These are phyloP conservation scores for Fusarium redolens DNA, from an alignment of 2,329 filamentous ascomycete species.

Conservation along the genomic window DNA sequence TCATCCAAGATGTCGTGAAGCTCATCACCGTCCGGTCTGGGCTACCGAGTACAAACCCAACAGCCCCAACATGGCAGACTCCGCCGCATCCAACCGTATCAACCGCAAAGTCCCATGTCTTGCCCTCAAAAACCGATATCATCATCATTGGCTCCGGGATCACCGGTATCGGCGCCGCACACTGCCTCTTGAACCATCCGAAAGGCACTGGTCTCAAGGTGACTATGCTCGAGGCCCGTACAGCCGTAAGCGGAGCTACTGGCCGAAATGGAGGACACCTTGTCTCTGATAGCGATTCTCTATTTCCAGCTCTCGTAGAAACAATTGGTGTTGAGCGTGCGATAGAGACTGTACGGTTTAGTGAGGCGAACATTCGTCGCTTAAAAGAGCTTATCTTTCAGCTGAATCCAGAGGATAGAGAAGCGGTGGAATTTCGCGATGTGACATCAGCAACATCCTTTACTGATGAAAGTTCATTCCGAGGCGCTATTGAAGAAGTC, in stretches of 20 bases:
- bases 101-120: slow-evolving; percentile 29
- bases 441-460: slow-evolving; percentile 20
- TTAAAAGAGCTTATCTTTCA: slow-evolving; percentile 17
- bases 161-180: slow-evolving; percentile 43
- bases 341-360: slow-evolving; percentile 56
- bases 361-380: slow-evolving; percentile 38
- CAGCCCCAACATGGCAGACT: slow-evolving; percentile 20
- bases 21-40: slow-evolving; percentile 11
- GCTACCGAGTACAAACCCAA: slow-evolving; percentile 22
- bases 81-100: slow-evolving; percentile 39
- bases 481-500: not conserved
- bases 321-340: slow-evolving; percentile 51
- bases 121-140: slow-evolving; percentile 36
- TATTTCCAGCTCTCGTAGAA: slow-evolving; percentile 49
- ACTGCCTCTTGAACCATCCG: slow-evolving; percentile 37
- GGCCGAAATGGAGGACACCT: slow-evolving; percentile 48
- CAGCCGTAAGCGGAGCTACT: slow-evolving; percentile 45
- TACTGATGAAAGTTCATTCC: slow-evolving; percentile 13
- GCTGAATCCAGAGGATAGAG: not conserved
- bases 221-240: slow-evolving; percentile 45
- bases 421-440: slow-evolving; percentile 19
- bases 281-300: slow-evolving; percentile 51
- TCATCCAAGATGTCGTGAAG: slow-evolving; percentile 9
- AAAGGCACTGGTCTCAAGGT: slow-evolving; percentile 16
- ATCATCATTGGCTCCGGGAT: slow-evolving; percentile 48